Conservation (phyloP, 2,329 filamentous ascomycete genomes). For the Fusarium sororula region DNA sequence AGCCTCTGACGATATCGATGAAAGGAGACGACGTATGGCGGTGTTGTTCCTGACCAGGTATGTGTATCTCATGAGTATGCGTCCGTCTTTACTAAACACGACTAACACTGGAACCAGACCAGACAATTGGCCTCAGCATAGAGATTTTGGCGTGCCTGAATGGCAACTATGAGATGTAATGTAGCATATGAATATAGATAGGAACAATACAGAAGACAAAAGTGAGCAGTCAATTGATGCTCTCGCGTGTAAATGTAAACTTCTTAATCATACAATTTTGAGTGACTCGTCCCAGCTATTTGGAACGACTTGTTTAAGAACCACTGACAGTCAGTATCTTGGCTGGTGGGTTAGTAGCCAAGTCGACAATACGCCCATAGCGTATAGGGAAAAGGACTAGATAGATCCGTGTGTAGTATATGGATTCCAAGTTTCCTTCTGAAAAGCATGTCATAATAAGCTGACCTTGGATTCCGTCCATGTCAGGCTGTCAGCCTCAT, state of each 20-base stretch:
- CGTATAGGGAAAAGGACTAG: not conserved
- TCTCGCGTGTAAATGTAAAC: constrained; percentile 22
- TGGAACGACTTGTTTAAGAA: not conserved
- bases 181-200: not conserved
- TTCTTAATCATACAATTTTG: not conserved
- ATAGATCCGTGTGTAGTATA: not conserved
- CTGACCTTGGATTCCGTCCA: not conserved
- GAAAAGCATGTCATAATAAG: not conserved
- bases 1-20: constrained; percentile 47
- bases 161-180: constrained; percentile 49
- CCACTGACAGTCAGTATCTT: not conserved
- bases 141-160: constrained; percentile 53
- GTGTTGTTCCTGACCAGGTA: constrained; percentile 55
- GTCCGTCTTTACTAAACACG: not conserved
- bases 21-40: constrained; percentile 51
- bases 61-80: constrained; percentile 17
- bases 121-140: constrained; percentile 52
- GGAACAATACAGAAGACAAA: not conserved
- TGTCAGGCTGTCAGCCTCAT: not conserved
- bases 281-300: not conserved
- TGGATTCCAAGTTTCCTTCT: not conserved
- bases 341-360: not conserved
- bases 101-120: constrained; percentile 42
- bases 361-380: not conserved
- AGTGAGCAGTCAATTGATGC: not conserved